Percentiles rank a stretch among this genome's conserved stretches.
Conservation (phyloP, 257 asterid genomes). For the Leptodermis oblonga region DNA sequence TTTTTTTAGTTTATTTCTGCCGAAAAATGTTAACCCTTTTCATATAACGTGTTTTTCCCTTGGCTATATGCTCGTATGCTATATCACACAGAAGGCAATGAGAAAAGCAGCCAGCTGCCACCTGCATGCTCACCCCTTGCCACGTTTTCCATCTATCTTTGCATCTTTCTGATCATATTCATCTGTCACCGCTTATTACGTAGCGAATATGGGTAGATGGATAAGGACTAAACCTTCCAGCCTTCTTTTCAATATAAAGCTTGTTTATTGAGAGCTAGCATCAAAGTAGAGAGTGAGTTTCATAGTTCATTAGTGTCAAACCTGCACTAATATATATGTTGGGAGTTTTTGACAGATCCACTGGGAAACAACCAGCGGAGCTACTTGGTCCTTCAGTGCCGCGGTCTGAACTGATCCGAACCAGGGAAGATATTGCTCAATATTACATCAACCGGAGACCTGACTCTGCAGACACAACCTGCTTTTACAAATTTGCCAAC, state of each 20-base stretch:
- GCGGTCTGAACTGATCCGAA: constrained; percentile 25
- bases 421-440: constrained; percentile 41
- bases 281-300: too few species aligned
- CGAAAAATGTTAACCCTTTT: neutral
- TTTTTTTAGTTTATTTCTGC: neutral
- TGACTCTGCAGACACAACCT: constrained; percentile 44
- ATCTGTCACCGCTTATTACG: neutral
- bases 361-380: constrained; percentile 45
- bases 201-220: neutral
- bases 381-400: constrained; percentile 29
- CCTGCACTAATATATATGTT: constrained; percentile 39
- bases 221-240: neutral
- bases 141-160: neutral
- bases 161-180: neutral
- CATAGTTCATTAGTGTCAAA: too few species aligned
- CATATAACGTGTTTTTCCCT: neutral
- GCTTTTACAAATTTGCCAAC: constrained; percentile 39
- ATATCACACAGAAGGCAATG: neutral
- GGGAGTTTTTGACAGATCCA: constrained; percentile 45
- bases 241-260: neutral
- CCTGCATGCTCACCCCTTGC: neutral
- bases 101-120: neutral
- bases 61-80: neutral
- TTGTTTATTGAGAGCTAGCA: neutral
- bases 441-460: constrained; percentile 38